These are phyloP conservation scores for Aureobasidium sp. DNA, from an alignment of 2,329 filamentous ascomycete species.

Conservation along the genomic window DNA sequence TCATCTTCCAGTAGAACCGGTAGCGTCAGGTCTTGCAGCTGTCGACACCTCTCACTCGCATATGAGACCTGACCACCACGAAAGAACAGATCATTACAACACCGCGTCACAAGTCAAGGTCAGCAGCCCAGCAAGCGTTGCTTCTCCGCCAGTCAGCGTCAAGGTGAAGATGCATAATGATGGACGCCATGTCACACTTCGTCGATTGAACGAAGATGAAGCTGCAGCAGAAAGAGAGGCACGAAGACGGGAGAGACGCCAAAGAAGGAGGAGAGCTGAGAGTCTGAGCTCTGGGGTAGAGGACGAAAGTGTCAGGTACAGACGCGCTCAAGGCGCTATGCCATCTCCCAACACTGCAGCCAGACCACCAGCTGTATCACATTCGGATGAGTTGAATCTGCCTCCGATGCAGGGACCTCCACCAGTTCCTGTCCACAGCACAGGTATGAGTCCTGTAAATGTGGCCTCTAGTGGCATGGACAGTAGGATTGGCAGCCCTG, in stretches of 20 bases:
- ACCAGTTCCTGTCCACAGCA: conserved; percentile 14
- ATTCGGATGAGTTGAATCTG: conserved; percentile 13
- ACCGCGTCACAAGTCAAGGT: conserved; percentile 18
- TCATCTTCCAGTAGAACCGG: conserved; percentile 6
- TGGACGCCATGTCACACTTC: conserved; percentile 53
- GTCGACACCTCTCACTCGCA: neutral
- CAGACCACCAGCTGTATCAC: conserved; percentile 16
- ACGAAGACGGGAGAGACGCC: conserved; percentile 38
- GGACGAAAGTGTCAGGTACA: conserved; percentile 28
- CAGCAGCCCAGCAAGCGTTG: conserved; percentile 14
- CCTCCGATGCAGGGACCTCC: conserved; percentile 15
- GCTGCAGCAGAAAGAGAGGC: conserved; percentile 51
- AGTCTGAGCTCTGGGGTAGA: conserved; percentile 30
- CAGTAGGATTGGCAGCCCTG: conserved; percentile 22
- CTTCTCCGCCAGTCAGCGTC: conserved; percentile 51
- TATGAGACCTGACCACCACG: neutral
- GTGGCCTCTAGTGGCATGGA: conserved; percentile 19
- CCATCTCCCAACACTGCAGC: conserved; percentile 8
- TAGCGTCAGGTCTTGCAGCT: conserved; percentile 15
- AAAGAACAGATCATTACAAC: conserved; percentile 18
- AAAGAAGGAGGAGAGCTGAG: conserved; percentile 19
- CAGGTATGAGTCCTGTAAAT: conserved; percentile 11
- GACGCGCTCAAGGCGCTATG: conserved; percentile 14
- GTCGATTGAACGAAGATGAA: conserved; percentile 53
- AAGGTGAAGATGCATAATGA: conserved; percentile 59